Evolutionary conservation across 805 yeast species (phyloP).

Genomic region (Ogataea sp.): DNA sequence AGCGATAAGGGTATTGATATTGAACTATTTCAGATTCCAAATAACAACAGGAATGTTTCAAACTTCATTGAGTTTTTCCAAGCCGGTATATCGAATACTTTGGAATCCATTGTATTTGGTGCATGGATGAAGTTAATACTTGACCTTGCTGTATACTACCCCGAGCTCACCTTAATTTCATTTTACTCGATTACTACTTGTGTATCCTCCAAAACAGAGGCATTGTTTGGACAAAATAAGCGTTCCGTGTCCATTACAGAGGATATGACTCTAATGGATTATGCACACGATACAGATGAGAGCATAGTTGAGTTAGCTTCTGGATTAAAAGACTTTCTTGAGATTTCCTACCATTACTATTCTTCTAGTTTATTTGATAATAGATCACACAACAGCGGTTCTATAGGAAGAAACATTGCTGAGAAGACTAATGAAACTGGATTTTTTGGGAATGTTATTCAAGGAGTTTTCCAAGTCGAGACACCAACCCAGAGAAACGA

Average conservation of each 20-base stretch:
- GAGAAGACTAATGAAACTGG: slow-evolving; percentile 31
- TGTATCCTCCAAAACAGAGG: slow-evolving; percentile 20
- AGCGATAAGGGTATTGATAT: slow-evolving; percentile 10
- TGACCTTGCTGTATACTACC: slow-evolving; percentile 14
- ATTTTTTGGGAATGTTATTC: slow-evolving; percentile 59
- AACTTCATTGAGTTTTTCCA: slow-evolving; percentile 17
- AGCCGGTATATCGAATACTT: slow-evolving; percentile 15
- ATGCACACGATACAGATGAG: slow-evolving; percentile 31
- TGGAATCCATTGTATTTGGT: slow-evolving; percentile 14
- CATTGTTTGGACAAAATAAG: slow-evolving; percentile 12
- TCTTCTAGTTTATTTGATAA: slow-evolving; percentile 9
- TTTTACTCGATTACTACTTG: slow-evolving; percentile 16
- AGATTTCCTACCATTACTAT: slow-evolving; percentile 48
- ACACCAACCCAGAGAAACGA: slow-evolving; percentile 44
- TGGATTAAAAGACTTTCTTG: slow-evolving; percentile 62
- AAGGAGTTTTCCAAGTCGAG: slow-evolving; percentile 73
- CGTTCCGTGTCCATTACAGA: slow-evolving; percentile 1
- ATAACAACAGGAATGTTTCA: slow-evolving; percentile 5
- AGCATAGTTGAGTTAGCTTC: slow-evolving; percentile 36
- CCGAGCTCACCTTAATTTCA: slow-evolving; percentile 17
- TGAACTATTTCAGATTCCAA: slow-evolving; percentile 11
- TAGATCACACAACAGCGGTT: slow-evolving; percentile 1
- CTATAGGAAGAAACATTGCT: slow-evolving; percentile 3
- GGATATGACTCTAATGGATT: slow-evolving; percentile 9
- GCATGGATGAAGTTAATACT: slow-evolving; percentile 21